Evolutionary conservation across 306 rosid genomes (phyloP), one percentile per base, ranked within the genome.

Genomic region (Cucurbita moschata): DNA sequence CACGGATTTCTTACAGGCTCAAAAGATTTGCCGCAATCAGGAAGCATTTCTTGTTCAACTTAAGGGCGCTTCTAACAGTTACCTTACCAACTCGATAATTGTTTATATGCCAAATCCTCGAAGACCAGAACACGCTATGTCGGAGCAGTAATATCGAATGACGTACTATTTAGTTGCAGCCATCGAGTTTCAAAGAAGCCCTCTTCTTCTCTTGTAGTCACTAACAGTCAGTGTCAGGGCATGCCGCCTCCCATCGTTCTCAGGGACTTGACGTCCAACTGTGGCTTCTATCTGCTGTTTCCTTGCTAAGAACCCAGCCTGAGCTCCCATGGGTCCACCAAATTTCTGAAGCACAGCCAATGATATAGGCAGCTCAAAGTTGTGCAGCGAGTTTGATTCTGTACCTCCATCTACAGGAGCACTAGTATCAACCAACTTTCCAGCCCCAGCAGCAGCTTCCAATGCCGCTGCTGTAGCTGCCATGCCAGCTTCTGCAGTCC

Each of bases 341-440:
- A 85, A 89, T 80, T 86, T 89, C 74, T 89, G 91, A 55, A 91
- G 96, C n/a, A 66, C 3, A 10, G 92, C 54, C 81, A 94, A 76
- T 26, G 99, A 94, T 72, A 94, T 88, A 68, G 97, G 99, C 76
- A 94, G 85, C 82, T 94, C 99, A 42, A 94, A 94, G 83, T 85
- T 76, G 73, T 91, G 96, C 85, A 87, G 80, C 73, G 75, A 3
- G 83, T 91, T 80, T 50, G 96, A 84, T 59, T 83, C 90, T 6
- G 91, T 94, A 23, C 91, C 97, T 84, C 83, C 88, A 82, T 94
- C 97, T 73, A 91, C 95, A 0, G 99, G 97, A 44, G 99, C 97
- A 19, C 72, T 77, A 1, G 96, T 91, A 75, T 94, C 99, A 5
- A 94, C 87, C 78, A 94, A 81, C 87, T 91, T 94, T 66, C 99